phyloP scores from a whole-genome alignment of 345 rosid species.

The Brassica cretica region DNA sequence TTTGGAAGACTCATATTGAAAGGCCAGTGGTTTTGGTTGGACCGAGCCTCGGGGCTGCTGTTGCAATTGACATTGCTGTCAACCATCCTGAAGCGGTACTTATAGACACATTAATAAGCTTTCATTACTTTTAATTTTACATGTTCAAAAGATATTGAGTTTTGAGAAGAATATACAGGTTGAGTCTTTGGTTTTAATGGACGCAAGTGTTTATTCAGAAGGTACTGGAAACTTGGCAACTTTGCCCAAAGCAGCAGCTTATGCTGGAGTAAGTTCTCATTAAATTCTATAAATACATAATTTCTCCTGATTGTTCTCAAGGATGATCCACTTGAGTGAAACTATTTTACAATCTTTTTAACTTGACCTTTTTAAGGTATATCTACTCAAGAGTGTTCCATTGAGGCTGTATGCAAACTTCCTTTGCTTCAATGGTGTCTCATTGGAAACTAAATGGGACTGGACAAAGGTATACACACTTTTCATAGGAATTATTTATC shows the following conservation, averaged over 20 bases:
- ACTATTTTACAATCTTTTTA: not conserved
- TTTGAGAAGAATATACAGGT: conserved; percentile 48
- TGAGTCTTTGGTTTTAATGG: conserved; percentile 72
- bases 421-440: conserved; percentile 55
- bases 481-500: not conserved
- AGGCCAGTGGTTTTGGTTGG: conserved; percentile 85
- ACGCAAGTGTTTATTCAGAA: conserved; percentile 91
- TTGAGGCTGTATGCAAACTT: conserved; percentile 61
- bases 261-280: conserved; percentile 68
- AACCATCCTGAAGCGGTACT: conserved; percentile 86
- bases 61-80: conserved; percentile 78
- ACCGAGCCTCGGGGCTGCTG: conserved; percentile 96
- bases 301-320: not conserved
- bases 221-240: conserved; percentile 83
- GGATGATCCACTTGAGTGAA: not conserved
- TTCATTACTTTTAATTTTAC: not conserved
- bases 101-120: conserved; percentile 6
- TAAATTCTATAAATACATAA: not conserved
- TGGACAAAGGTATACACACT: conserved; percentile 70
- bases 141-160: conserved; percentile 8
- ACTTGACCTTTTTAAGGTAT: conserved; percentile 43
- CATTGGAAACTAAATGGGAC: conserved; percentile 63
- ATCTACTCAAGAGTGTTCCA: conserved; percentile 72
- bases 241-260: conserved; percentile 71
- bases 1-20: conserved; percentile 80